A percentile compares a stretch with the other conserved stretches of the same genome.
Evolutionary conservation across 495 filamentous ascomycete species (phyloP).

Genomic region (Durotheca rogersii): DNA sequence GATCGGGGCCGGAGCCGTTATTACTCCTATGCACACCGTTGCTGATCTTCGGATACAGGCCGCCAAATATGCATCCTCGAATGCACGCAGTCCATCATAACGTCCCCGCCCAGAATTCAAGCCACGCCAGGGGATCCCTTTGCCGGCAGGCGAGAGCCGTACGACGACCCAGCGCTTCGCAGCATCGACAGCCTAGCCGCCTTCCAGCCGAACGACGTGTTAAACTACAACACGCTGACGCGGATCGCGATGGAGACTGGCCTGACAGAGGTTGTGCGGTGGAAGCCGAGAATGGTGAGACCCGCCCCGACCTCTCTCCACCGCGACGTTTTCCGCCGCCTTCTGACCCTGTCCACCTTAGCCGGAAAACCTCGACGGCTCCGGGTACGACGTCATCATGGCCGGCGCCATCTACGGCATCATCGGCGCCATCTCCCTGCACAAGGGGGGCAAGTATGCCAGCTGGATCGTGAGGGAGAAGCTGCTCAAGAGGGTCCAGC

Average conservation of each 20-base stretch:
- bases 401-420: constrained; percentile 80
- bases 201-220: constrained; percentile 54
- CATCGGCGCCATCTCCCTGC: constrained; percentile 80
- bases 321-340: too few species aligned
- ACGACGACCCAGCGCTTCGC: constrained; percentile 69
- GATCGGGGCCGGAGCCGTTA: constrained; percentile 33
- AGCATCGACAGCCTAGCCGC: constrained; percentile 66
- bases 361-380: constrained; percentile 67
- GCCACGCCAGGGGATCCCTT: constrained; percentile 43
- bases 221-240: constrained; percentile 61
- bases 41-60: too few species aligned
- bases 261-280: constrained; percentile 72
- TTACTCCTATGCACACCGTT: too few species aligned
- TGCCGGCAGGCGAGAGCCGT: constrained; percentile 59
- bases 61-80: constrained; percentile 80
- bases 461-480: constrained; percentile 71
- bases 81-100: constrained; percentile 68
- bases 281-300: constrained; percentile 79
- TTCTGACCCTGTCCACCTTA: too few species aligned
- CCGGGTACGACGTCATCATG: constrained; percentile 71
- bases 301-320: not conserved
- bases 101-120: constrained; percentile 33
- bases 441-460: constrained; percentile 79
- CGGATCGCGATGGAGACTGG: constrained; percentile 68
- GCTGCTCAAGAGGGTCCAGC: constrained; percentile 58